These are phyloP conservation scores for Leptomonas seymouri DNA, from an alignment of 208 protist species.

Conservation along the genomic window DNA sequence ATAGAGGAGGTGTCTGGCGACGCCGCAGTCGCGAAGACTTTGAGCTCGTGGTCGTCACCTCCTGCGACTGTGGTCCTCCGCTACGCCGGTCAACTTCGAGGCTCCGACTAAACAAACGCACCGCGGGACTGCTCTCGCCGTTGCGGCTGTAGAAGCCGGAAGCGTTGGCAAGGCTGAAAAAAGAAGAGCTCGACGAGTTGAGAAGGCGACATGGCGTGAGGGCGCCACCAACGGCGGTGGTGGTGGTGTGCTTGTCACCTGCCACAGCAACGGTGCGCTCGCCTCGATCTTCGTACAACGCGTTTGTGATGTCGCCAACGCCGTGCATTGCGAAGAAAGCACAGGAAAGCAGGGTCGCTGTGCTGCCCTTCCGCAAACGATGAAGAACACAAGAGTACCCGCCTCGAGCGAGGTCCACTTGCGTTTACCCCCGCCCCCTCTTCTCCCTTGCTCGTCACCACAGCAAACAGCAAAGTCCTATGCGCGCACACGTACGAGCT, in stretches of 20 bases:
- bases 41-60: not conserved
- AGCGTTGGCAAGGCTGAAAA: slow-evolving; percentile 2
- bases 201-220: not conserved
- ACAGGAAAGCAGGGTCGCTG: too few species aligned
- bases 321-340: not conserved
- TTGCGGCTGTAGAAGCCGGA: not conserved
- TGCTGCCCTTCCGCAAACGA: too few species aligned
- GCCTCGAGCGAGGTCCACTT: too few species aligned
- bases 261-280: not conserved
- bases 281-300: not conserved
- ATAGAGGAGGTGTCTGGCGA: not conserved
- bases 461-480: too few species aligned
- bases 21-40: not conserved
- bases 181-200: slow-evolving; percentile 5
- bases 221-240: not conserved
- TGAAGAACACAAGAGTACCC: too few species aligned
- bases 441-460: too few species aligned
- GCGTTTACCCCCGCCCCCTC: too few species aligned
- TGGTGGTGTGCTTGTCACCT: not conserved
- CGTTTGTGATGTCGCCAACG: not conserved
- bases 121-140: too few species aligned
- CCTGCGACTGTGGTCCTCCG: not conserved
- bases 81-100: too few species aligned
- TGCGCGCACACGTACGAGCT: too few species aligned
- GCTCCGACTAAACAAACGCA: too few species aligned